Conservation (phyloP, 768 basidiomycete species). For the Lentinus tigrinus region DNA sequence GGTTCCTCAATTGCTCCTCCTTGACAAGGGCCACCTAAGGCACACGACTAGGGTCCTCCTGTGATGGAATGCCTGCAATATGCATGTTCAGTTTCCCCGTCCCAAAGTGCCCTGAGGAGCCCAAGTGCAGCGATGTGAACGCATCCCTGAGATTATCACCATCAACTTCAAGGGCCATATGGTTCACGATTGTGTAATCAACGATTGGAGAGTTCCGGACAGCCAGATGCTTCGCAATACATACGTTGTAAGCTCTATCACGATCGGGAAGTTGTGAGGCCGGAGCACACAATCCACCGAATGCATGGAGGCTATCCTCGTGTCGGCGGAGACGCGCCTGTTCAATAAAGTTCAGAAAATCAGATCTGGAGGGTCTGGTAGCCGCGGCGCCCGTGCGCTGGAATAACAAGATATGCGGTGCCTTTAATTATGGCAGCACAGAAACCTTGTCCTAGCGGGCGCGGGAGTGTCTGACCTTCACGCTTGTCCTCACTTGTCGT, state of each 20-base stretch:
- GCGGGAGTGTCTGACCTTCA: constrained; percentile 5
- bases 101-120: no score
- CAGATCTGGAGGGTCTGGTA: no score
- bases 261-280: no score
- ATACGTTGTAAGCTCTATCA: no score
- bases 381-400: no score
- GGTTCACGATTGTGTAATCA: background rate
- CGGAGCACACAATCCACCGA: no score
- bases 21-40: background rate
- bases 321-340: no score
- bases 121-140: background rate
- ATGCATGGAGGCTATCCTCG: no score
- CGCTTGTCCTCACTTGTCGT: background rate
- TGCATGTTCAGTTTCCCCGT: no score
- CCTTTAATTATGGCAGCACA: constrained; percentile 9
- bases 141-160: background rate
- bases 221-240: background rate
- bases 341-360: no score
- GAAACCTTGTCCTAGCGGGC: no score
- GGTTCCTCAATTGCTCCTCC: background rate
- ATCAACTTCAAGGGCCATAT: background rate
- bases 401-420: constrained; percentile 8
- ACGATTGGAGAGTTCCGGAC: background rate
- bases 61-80: background rate
- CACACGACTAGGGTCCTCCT: background rate